A percentile compares a stretch with the other conserved stretches of the same genome.
phyloP scores from a whole-genome alignment of 2,329 filamentous ascomycete genomes.

The Gliomastix tumulicola region DNA sequence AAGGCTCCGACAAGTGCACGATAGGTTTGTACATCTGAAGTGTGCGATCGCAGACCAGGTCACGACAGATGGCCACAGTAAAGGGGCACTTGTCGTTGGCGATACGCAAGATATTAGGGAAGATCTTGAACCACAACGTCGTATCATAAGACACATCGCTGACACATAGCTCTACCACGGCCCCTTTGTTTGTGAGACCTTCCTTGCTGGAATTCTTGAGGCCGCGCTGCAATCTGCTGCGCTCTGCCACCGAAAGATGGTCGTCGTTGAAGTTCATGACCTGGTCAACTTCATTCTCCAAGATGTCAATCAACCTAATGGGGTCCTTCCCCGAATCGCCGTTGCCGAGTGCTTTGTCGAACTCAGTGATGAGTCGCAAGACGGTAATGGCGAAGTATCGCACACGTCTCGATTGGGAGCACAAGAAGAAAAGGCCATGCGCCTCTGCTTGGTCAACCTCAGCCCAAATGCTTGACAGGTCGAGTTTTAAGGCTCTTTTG shows the following conservation, averaged over 20 bases:
- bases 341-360: slow-evolving; percentile 76
- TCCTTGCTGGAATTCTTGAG: slow-evolving; percentile 77
- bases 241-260: slow-evolving; percentile 82
- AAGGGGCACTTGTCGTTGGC: slow-evolving; percentile 88
- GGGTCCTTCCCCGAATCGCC: slow-evolving; percentile 52
- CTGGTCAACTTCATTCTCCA: slow-evolving; percentile 81
- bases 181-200: slow-evolving; percentile 68
- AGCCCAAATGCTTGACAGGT: slow-evolving; percentile 81
- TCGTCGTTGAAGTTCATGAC: slow-evolving; percentile 93
- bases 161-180: slow-evolving; percentile 86
- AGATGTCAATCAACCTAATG: slow-evolving; percentile 75
- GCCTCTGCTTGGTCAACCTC: slow-evolving; percentile 97
- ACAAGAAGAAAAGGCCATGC: slow-evolving; percentile 93
- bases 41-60: slow-evolving; percentile 87
- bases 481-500: slow-evolving; percentile 69
- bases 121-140: slow-evolving; percentile 95
- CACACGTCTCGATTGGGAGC: slow-evolving; percentile 87
- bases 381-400: slow-evolving; percentile 89
- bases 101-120: slow-evolving; percentile 87
- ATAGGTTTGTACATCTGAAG: slow-evolving; percentile 90
- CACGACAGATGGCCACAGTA: slow-evolving; percentile 81
- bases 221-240: slow-evolving; percentile 84
- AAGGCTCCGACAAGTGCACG: slow-evolving; percentile 67
- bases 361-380: slow-evolving; percentile 84
- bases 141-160: slow-evolving; percentile 94